A percentile compares a stretch with the other conserved stretches of the same genome.
phyloP scores from a whole-genome alignment of 108 stramenopile species.

The Cyclotella distinguenda region DNA sequence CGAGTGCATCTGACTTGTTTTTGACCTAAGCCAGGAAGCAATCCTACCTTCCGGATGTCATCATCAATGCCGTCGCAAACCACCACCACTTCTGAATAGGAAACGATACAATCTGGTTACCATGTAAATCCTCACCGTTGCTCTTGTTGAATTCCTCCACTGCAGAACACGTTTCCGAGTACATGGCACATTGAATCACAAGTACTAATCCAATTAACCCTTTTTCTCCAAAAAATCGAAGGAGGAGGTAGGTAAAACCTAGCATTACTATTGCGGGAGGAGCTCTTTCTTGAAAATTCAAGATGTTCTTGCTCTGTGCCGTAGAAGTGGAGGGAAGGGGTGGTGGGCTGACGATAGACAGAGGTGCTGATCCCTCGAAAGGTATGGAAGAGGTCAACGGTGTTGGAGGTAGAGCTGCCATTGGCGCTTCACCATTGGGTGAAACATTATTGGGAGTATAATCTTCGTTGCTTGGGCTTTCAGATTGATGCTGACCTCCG shows the following conservation, averaged over 20 bases:
- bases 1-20: not conserved
- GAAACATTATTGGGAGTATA: slow-evolving; percentile 42
- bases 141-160: slow-evolving; percentile 38
- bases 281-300: slow-evolving; percentile 52
- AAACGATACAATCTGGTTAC: slow-evolving; percentile 18
- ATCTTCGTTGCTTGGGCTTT: slow-evolving; percentile 12
- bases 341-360: slow-evolving; percentile 2
- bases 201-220: slow-evolving; percentile 57
- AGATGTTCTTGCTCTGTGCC: slow-evolving; percentile 25
- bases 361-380: too few species aligned
- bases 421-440: slow-evolving; percentile 18
- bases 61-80: slow-evolving; percentile 56
- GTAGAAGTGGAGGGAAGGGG: not conserved
- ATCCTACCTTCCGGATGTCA: slow-evolving; percentile 29
- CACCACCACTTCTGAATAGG: slow-evolving; percentile 66
- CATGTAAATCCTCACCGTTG: slow-evolving; percentile 6
- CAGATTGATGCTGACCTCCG: slow-evolving; percentile 34
- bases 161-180: slow-evolving; percentile 45
- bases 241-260: slow-evolving; percentile 30
- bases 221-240: slow-evolving; percentile 38
- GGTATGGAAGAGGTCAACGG: too few species aligned
- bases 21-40: not conserved
- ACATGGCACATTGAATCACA: slow-evolving; percentile 58
- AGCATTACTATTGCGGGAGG: slow-evolving; percentile 62
- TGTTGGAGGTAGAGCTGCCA: slow-evolving; percentile 6